phyloP scores from a whole-genome alignment of 768 basidiomycete species.

The Boletus vermiculosoides region DNA sequence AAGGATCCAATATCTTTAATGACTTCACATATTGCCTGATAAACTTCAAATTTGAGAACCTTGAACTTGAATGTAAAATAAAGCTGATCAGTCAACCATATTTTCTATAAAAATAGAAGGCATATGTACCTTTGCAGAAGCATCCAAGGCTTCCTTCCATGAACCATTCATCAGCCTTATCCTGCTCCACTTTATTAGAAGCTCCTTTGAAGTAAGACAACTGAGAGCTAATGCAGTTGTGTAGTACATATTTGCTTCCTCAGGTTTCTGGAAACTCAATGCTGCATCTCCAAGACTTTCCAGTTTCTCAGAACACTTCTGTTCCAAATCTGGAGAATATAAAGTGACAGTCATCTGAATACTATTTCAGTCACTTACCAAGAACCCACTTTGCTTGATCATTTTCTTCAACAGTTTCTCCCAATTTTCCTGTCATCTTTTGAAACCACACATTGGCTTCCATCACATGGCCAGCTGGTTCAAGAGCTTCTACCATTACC shows the following conservation, averaged over 20 bases:
- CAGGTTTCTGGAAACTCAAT: background rate
- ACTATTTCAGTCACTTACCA: background rate
- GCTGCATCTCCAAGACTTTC: background rate
- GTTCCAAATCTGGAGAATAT: background rate
- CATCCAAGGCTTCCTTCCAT: too few species aligned
- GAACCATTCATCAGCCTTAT: too few species aligned
- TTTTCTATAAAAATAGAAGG: too few species aligned
- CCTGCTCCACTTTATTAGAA: too few species aligned
- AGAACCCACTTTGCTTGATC: background rate
- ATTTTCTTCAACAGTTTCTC: background rate
- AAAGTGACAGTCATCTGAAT: background rate
- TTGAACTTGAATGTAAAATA: too few species aligned
- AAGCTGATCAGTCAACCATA: too few species aligned
- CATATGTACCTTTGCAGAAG: too few species aligned
- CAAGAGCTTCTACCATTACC: background rate
- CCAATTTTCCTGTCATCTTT: background rate
- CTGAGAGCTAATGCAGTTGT: too few species aligned
- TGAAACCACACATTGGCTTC: background rate
- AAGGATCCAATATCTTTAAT: too few species aligned
- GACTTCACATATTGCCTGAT: too few species aligned
- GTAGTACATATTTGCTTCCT: background rate
- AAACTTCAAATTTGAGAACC: too few species aligned
- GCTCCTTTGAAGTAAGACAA: too few species aligned
- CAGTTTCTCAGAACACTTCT: background rate
- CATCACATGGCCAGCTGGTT: background rate